A percentile compares a stretch with the other conserved stretches of the same genome.
Evolutionary conservation across 164 flowering plant genomes (phyloP).

Genomic region (Aristolochia fimbriata): DNA sequence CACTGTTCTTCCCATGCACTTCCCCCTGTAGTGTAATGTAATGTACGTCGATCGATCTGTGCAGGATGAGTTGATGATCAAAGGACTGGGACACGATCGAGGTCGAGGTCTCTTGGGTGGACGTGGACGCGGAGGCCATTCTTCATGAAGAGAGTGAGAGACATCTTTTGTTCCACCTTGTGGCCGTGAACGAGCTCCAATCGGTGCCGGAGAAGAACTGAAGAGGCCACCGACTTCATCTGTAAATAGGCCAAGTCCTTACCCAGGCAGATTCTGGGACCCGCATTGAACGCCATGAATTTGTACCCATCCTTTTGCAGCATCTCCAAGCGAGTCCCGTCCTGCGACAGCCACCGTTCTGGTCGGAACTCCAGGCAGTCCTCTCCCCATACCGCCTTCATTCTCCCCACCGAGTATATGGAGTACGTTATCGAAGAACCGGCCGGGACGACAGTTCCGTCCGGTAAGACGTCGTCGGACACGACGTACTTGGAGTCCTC

Average conservation of each 20-base stretch:
- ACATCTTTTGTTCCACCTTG: conserved; percentile 85
- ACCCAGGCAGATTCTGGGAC: conserved; percentile 84
- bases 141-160: conserved; percentile 82
- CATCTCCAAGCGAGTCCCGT: conserved; percentile 48
- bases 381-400: conserved; percentile 77
- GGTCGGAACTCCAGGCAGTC: conserved; percentile 85
- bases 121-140: conserved; percentile 55
- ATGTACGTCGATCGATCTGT: too few relatives aligned
- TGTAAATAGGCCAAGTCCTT: conserved; percentile 90
- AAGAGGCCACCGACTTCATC: conserved; percentile 81
- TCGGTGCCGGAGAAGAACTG: conserved; percentile 70
- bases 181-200: conserved; percentile 55
- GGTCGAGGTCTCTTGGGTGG: conserved; percentile 31
- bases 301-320: conserved; percentile 66
- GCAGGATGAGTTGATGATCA: too few relatives aligned
- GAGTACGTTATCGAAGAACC: conserved; percentile 78
- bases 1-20: too few relatives aligned
- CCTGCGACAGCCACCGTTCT: conserved; percentile 63
- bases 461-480: conserved; percentile 65
- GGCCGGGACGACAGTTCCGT: conserved; percentile 61
- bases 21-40: too few relatives aligned
- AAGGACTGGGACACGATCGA: background rate
- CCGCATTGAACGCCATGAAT: conserved; percentile 72
- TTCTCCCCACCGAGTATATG: conserved; percentile 78
- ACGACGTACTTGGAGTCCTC: conserved; percentile 70